Base-by-base conservation (phyloP, 768 basidiomycete genomes). In the Exsudoporus frostii region DNA sequence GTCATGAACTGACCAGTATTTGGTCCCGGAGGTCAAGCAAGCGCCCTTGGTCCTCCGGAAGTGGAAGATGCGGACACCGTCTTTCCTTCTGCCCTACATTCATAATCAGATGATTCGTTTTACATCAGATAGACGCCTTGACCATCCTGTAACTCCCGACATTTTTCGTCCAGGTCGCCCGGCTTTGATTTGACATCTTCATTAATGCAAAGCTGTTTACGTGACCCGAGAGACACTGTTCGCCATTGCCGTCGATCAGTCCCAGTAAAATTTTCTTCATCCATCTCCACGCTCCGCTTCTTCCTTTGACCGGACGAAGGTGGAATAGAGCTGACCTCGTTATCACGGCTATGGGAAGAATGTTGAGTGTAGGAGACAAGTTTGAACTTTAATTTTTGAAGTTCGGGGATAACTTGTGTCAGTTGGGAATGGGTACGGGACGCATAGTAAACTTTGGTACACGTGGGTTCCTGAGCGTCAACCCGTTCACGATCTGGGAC, bases 361-460 rank as follows among this genome's bases (percentile, higher is more conserved):
- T 55, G 40, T 4, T 51, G 36, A 34, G 32, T 34, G 25, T 54
- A 45, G 19, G 67, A 67, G 25, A 60, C 49, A 44, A 73, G 48
- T 17, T 71, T 66, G 65, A 94, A 67, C 56, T 76, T 76, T n/a
- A 96, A 80, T 60, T 83, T 88, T 37, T 74, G 78, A 10, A 98
- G 75, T 65, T 99, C 97, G 4, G 88, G 86, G 17, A 94, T 76
- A 4, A 98, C 79, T 67, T 99, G 96, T 2, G 93, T 79, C 4
- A 99, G 81, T 64, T 99, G 96, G 2, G 95, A 95, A 71, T 99
- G 96, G 1, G 96, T 99, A 30, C 96, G 79, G 0, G 97, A 98
- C 0, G 95, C 90, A 64, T 95, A 97, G 68, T 84, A 97, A 55
- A 98, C 86, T 76, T 92, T 90, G 34, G 83, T 87, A 63, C 87